Percentiles rank a stretch among this genome's conserved stretches.
Conservation (phyloP, 768 basidiomycete species). For the Tricholoma furcatifolium region DNA sequence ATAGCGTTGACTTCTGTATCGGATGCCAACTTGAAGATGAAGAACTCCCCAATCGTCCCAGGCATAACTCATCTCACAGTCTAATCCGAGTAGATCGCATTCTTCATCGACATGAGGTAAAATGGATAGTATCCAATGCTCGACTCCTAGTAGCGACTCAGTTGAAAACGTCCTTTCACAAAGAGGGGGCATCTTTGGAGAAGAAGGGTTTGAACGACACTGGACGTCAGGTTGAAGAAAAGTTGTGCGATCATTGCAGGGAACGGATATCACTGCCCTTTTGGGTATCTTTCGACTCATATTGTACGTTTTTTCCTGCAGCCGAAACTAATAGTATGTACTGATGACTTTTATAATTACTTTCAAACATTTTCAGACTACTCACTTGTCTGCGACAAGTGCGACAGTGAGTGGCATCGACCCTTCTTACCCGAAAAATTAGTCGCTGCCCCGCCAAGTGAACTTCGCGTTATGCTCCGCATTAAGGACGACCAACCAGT, state of each 20-base stretch:
- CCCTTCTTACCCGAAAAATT: slow-evolving; percentile 1
- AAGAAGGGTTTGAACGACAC: not conserved
- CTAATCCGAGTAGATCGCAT: too few relatives aligned
- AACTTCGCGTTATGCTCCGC: not conserved
- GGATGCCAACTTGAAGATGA: too few relatives aligned
- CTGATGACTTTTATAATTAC: not conserved
- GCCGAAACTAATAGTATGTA: not conserved
- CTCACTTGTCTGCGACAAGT: slow-evolving; percentile 2
- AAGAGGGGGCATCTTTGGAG: too few relatives aligned
- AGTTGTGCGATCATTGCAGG: not conserved
- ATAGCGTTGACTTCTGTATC: too few relatives aligned
- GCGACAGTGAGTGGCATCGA: not conserved
- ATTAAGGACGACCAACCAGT: not conserved
- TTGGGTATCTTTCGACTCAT: slow-evolving; percentile 1
- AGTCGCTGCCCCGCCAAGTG: not conserved
- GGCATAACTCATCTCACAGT: too few relatives aligned
- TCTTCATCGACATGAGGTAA: too few relatives aligned
- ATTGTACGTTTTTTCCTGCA: not conserved
- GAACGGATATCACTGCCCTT: not conserved
- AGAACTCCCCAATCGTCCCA: too few relatives aligned
- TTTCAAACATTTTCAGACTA: not conserved
- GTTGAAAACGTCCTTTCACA: too few relatives aligned
- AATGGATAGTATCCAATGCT: too few relatives aligned
- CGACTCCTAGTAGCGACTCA: too few relatives aligned
- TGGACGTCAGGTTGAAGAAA: not conserved